Base-by-base conservation (phyloP, 2,329 filamentous ascomycete species). In the Malbranchea cinnamomea region DNA sequence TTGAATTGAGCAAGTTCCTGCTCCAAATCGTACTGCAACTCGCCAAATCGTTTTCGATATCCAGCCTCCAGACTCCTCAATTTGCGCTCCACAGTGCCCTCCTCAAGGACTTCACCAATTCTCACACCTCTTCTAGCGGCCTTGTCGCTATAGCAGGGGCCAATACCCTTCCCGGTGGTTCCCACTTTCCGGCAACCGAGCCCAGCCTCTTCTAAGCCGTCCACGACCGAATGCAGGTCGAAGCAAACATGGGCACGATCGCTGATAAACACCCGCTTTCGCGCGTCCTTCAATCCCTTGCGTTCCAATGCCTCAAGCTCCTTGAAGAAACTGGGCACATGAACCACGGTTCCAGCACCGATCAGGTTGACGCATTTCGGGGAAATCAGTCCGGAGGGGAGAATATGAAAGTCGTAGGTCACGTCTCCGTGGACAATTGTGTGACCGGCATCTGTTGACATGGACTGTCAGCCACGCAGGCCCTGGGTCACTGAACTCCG, bases 71-170 rank as follows among this genome's bases (percentile, higher is more conserved):
- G 46, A 6, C 59, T 51, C 34, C 64, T 56, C 38, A 73, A 45
- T 46, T 68, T 69, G 6, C 48, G 48, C 49, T 73, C 68, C 41
- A 72, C 68, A 20, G 61, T 47, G 25, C 53, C 52, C 52, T 71
- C 65, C 39, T 70, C 60, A 45, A 71, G 58, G 34, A 74, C 56
- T 40, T 73, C 68, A 21, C 63, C 63, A 32, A 76, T 57, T 32
- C 67, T 65, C 20, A 74, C 58, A 40, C 71, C 71, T 23, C 62
- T 63, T 34, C 71, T 57, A 4, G 68, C 62, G 38, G 70, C 70
- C 54, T 75, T 75, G 43, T 67, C 68, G 45, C 65, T 69, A 54
- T 75, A 75, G 38, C 67, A 68, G 44, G 71, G 71, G 25, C 67
- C 60, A 36, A 64, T 63, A 5, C 60, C 60, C 43, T 63, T 63